A percentile compares a stretch with the other conserved stretches of the same genome.
Evolutionary conservation across 2,329 filamentous ascomycete species (phyloP).

Genomic region (Aspergillus brasiliensis): DNA sequence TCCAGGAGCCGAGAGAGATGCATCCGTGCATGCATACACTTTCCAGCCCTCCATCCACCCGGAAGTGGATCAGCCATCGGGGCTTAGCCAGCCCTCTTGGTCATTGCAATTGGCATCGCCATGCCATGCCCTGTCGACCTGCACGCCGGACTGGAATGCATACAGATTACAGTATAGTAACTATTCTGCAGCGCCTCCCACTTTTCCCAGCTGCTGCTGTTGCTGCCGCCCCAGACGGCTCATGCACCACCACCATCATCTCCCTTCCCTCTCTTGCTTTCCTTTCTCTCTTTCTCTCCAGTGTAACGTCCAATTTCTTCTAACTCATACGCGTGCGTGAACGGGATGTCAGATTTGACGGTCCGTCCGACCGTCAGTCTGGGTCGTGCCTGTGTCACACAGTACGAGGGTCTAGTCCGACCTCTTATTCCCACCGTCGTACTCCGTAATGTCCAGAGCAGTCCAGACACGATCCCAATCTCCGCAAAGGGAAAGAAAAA

Average conservation of each 20-base stretch:
- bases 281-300: not conserved
- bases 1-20: slow-evolving; percentile 9
- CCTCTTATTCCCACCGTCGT: slow-evolving; percentile 7
- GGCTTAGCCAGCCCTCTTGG: slow-evolving; percentile 30
- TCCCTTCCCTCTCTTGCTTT: not conserved
- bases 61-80: slow-evolving; percentile 30
- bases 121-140: not conserved
- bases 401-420: not conserved
- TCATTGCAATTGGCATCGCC: slow-evolving; percentile 10
- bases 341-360: not conserved
- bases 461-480: not conserved
- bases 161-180: too few relatives aligned
- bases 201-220: not conserved
- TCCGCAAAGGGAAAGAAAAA: not conserved
- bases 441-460: not conserved
- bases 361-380: not conserved
- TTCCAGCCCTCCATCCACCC: slow-evolving; percentile 5
- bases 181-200: not conserved
- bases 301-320: not conserved
- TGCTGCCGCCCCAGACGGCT: not conserved
- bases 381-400: not conserved
- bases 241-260: not conserved
- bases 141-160: not conserved
- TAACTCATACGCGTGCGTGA: not conserved
- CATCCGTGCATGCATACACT: not conserved